phyloP scores from a whole-genome alignment of 306 rosid species.

The Lathyrus tuberosus region DNA sequence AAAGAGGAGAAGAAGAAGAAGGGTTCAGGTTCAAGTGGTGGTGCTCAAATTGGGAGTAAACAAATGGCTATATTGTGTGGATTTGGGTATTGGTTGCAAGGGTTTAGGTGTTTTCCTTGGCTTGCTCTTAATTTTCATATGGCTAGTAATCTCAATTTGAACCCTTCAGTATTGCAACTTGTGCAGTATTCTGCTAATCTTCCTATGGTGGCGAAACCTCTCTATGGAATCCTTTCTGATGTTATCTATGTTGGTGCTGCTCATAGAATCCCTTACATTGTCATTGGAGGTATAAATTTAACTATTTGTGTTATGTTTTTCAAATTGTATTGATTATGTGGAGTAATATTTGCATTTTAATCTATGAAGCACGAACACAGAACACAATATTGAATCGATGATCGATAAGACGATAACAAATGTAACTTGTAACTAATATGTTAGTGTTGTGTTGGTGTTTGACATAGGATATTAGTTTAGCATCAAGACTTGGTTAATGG shows the following conservation, averaged over 20 bases:
- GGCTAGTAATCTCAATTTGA: constrained; percentile 64
- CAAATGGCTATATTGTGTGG: constrained; percentile 71
- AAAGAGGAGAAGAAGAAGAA: constrained; percentile 36
- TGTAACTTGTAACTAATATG: too few species aligned
- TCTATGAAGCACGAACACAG: too few species aligned
- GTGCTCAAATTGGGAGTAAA: constrained; percentile 26
- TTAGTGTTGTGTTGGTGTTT: too few species aligned
- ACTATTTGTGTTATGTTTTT: not conserved
- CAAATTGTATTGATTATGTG: not conserved
- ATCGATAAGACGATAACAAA: too few species aligned
- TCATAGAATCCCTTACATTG: constrained; percentile 79
- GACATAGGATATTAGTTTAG: too few species aligned
- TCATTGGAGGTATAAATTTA: constrained; percentile 64
- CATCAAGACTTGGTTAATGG: too few species aligned
- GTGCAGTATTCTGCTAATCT: constrained; percentile 71
- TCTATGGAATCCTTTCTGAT: constrained; percentile 83
- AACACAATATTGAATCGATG: not conserved
- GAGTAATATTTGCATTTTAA: not conserved
- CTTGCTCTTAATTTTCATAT: constrained; percentile 82
- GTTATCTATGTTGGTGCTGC: constrained; percentile 71
- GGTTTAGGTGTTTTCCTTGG: constrained; percentile 95
- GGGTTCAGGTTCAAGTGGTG: not conserved
- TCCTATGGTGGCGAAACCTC: constrained; percentile 93
- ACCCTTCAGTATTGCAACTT: constrained; percentile 75
- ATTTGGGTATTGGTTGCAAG: constrained; percentile 88